Conservation (phyloP, 2,329 filamentous ascomycete genomes). For the Pezicula carpinea region DNA sequence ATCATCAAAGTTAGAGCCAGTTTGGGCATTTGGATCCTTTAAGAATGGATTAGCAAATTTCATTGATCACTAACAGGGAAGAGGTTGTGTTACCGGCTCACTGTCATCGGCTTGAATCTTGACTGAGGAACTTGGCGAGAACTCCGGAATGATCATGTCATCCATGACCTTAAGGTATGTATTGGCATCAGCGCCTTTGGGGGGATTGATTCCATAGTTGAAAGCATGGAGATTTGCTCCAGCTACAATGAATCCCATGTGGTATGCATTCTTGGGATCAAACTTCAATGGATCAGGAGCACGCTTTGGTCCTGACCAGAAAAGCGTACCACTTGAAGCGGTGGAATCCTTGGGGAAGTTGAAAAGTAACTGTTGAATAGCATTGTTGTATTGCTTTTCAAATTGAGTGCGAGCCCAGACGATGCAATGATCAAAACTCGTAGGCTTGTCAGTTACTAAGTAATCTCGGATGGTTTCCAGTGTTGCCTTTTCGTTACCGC, state of each 20-base stretch:
- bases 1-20: slow-evolving; percentile 57
- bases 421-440: slow-evolving; percentile 93
- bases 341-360: slow-evolving; percentile 95
- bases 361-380: slow-evolving; percentile 89
- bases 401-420: slow-evolving; percentile 92
- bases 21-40: slow-evolving; percentile 68
- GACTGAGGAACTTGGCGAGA: slow-evolving; percentile 81
- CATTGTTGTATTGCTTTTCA: slow-evolving; percentile 95
- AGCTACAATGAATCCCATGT: slow-evolving; percentile 82
- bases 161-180: slow-evolving; percentile 79
- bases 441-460: slow-evolving; percentile 84
- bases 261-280: slow-evolving; percentile 75
- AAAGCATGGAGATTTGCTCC: slow-evolving; percentile 92
- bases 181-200: slow-evolving; percentile 61
- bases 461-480: slow-evolving; percentile 87
- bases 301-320: slow-evolving; percentile 98
- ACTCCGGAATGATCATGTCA: slow-evolving; percentile 93
- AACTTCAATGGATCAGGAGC: slow-evolving; percentile 91
- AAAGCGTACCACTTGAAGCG: slow-evolving; percentile 82
- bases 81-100: slow-evolving; percentile 61
- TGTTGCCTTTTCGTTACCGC: slow-evolving; percentile 91
- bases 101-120: slow-evolving; percentile 97
- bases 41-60: slow-evolving; percentile 18
- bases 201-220: slow-evolving; percentile 90
- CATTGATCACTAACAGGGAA: background rate